Evolutionary conservation across 495 filamentous ascomycete genomes (phyloP).

Genomic region (Podospora australis): DNA sequence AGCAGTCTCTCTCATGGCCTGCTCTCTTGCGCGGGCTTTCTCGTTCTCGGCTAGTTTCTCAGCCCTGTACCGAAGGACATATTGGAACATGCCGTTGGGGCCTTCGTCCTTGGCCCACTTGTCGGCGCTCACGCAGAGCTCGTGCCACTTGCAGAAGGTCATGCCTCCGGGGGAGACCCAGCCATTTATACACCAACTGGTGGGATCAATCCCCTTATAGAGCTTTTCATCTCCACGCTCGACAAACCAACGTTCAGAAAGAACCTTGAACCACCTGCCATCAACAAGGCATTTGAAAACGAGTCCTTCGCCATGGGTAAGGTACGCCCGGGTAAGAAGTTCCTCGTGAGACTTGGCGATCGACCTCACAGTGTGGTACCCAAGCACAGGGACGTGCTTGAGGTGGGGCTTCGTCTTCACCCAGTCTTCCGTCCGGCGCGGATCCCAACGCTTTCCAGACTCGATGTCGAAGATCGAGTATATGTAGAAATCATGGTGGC

Average conservation of each 20-base stretch:
- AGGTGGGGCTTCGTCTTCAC: constrained; percentile 4
- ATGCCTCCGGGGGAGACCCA: too few species aligned
- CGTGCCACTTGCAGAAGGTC: too few species aligned
- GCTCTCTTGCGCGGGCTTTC: too few species aligned
- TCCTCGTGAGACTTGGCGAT: constrained; percentile 18
- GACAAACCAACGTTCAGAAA: constrained; percentile 14
- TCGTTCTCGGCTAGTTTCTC: too few species aligned
- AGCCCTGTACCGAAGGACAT: too few species aligned
- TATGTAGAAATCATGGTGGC: constrained; percentile 16
- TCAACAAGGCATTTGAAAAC: constrained; percentile 26
- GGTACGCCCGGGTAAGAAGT: constrained; percentile 15
- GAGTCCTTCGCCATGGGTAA: constrained; percentile 16
- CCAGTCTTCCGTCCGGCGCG: constrained; percentile 8
- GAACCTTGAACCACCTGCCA: constrained; percentile 27
- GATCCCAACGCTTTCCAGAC: constrained; percentile 4
- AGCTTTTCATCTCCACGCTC: constrained; percentile 10
- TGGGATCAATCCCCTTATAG: too few species aligned
- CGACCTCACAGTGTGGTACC: constrained; percentile 12
- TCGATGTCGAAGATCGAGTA: constrained; percentile 19
- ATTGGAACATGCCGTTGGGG: too few species aligned
- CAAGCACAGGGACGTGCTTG: constrained; percentile 22
- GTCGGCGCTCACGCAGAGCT: too few species aligned
- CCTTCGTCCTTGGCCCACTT: too few species aligned
- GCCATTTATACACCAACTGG: too few species aligned
- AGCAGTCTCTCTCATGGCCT: too few species aligned